These are phyloP conservation scores for Penicillium decumbens DNA, from an alignment of 2,329 filamentous ascomycete genomes.

Conservation along the genomic window DNA sequence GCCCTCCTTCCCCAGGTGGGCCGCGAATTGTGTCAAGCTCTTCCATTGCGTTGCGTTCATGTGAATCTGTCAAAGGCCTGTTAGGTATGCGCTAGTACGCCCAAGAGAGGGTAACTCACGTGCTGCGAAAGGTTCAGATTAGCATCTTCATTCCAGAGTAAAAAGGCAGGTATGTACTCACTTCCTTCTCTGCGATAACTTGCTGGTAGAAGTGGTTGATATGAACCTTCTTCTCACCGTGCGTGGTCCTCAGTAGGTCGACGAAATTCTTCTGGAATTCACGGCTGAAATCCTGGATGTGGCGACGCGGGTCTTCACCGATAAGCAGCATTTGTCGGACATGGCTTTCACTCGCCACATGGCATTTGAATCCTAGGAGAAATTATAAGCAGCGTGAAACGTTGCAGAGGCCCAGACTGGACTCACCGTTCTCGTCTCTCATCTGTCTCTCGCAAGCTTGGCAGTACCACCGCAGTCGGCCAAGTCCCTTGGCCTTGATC, in stretches of 20 bases:
- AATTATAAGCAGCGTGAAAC: background rate
- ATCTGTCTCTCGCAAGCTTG: conserved; percentile 72
- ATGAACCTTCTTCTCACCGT: conserved; percentile 84
- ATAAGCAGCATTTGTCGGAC: conserved; percentile 85
- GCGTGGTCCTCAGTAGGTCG: conserved; percentile 69
- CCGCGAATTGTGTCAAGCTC: conserved; percentile 83
- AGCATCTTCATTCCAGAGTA: background rate
- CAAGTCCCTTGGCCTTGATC: conserved; percentile 67
- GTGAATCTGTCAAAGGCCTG: conserved; percentile 61
- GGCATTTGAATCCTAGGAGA: conserved; percentile 64
- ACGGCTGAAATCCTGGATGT: conserved; percentile 74
- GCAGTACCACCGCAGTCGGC: conserved; percentile 88
- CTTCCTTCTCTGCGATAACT: conserved; percentile 77
- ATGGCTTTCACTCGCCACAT: conserved; percentile 78
- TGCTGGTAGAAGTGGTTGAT: conserved; percentile 94
- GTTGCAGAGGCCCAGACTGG: background rate
- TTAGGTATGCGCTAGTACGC: background rate
- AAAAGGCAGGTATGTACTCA: conserved; percentile 10
- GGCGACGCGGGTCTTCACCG: conserved; percentile 79
- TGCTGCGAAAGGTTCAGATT: background rate
- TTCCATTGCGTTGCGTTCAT: conserved; percentile 93
- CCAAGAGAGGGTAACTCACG: background rate
- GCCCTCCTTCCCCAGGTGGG: conserved; percentile 77
- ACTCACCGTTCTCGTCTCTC: conserved; percentile 69
- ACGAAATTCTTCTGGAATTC: conserved; percentile 80